Evolutionary conservation across 768 basidiomycete genomes (phyloP).

Genomic region (Rossbeevera mucosa): DNA sequence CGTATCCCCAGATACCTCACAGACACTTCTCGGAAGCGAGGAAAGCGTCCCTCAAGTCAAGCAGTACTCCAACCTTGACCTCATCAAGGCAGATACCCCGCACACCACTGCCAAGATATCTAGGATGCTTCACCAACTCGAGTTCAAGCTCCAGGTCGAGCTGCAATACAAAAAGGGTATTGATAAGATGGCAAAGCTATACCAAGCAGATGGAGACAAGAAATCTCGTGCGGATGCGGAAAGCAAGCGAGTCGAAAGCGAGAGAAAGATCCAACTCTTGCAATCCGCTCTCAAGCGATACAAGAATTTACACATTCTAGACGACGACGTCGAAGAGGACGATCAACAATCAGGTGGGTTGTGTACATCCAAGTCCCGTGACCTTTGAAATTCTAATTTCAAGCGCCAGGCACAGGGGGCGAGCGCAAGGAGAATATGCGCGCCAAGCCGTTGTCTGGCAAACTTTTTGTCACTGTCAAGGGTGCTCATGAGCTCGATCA

Average conservation of each 20-base stretch:
- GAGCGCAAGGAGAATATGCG: conserved; percentile 92
- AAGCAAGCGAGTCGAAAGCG: conserved; percentile 89
- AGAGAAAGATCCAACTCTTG: conserved; percentile 92
- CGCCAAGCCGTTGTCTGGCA: conserved; percentile 91
- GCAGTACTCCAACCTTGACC: conserved; percentile 81
- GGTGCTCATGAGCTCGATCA: conserved; percentile 94
- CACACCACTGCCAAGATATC: conserved; percentile 95
- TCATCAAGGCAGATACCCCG: conserved; percentile 97
- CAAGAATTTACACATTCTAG: conserved; percentile 91
- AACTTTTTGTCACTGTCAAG: conserved; percentile 81
- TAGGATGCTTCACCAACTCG: conserved; percentile 95
- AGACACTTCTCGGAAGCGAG: conserved; percentile 36
- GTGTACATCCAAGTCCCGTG: neutral
- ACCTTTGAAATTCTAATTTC: conserved; percentile 24
- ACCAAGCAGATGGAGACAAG: conserved; percentile 96
- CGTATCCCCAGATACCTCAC: conserved; percentile 38
- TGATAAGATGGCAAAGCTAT: conserved; percentile 97
- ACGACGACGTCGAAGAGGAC: conserved; percentile 85
- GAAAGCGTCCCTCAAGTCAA: conserved; percentile 48
- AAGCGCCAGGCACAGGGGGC: conserved; percentile 55
- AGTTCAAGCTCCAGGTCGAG: conserved; percentile 98
- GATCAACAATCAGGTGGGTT: conserved; percentile 60
- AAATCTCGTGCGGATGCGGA: conserved; percentile 91
- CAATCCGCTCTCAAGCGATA: conserved; percentile 91
- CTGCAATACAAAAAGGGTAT: conserved; percentile 97